Evolutionary conservation across 2,329 filamentous ascomycete species (phyloP).

Genomic region (Colletotrichum sp.): DNA sequence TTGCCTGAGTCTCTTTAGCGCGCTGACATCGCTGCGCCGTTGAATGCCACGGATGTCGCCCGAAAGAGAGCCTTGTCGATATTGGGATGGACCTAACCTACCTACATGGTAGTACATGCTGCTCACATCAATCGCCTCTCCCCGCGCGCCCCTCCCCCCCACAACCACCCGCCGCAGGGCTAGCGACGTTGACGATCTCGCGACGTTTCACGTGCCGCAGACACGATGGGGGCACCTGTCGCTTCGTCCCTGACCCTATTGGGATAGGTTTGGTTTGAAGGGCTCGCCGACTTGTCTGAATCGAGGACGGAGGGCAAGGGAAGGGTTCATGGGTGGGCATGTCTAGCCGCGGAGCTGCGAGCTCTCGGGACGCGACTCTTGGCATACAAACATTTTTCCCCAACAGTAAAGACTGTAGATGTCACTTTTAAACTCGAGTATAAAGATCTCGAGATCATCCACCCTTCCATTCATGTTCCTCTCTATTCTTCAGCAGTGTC

Average conservation of each 20-base stretch:
- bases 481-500: not conserved
- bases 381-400: not conserved
- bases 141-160: not conserved
- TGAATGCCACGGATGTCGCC: not conserved
- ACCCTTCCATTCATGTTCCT: not conserved
- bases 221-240: not conserved
- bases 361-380: not conserved
- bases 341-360: not conserved
- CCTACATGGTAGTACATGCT: no score
- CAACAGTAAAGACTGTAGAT: not conserved
- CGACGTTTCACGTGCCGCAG: slow-evolving; percentile 11
- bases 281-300: not conserved
- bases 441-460: not conserved
- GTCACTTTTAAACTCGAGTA: not conserved
- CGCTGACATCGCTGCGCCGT: not conserved
- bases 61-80: not conserved
- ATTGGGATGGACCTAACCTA: not conserved
- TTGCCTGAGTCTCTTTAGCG: not conserved
- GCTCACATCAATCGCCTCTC: not conserved
- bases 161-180: not conserved
- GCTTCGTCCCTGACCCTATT: not conserved
- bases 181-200: not conserved
- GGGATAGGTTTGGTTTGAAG: not conserved
- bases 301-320: not conserved
- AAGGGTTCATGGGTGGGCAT: not conserved